A percentile compares a stretch with the other conserved stretches of the same genome.
Conservation (phyloP, 2,329 filamentous ascomycete species). For the Pestalotiopsis sp. region DNA sequence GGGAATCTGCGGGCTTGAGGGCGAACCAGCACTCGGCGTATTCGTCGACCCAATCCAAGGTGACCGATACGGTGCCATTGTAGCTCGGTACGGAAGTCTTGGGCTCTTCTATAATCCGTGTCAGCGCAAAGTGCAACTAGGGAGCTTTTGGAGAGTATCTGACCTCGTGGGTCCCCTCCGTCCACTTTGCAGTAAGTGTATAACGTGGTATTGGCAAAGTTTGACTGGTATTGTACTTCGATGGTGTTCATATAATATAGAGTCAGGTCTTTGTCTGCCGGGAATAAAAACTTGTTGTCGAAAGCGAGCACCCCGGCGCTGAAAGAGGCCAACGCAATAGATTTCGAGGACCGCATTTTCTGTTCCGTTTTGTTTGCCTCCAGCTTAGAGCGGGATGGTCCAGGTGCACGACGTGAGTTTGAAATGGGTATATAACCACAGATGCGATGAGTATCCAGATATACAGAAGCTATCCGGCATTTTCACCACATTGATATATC, state of each 20-base stretch:
- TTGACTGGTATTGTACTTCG: slow-evolving; percentile 4
- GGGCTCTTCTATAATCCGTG: neutral
- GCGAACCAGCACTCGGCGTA: neutral
- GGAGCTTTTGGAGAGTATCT: neutral
- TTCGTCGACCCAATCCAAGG: neutral
- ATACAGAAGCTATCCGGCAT: neutral
- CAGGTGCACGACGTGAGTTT: no score
- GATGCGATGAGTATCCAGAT: no score
- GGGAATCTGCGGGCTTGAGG: neutral
- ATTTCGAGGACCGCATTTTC: neutral
- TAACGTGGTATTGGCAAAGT: neutral
- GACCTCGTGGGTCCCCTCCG: neutral
- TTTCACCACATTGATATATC: neutral
- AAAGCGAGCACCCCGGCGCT: neutral
- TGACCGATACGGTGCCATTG: neutral
- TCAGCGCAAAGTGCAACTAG: neutral
- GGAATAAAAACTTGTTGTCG: neutral
- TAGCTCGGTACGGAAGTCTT: neutral
- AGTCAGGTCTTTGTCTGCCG: neutral
- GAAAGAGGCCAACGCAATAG: neutral
- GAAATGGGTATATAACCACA: no score
- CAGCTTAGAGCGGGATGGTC: no score
- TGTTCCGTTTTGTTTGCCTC: no score
- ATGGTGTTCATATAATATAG: slow-evolving; percentile 2
- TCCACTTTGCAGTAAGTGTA: neutral